Percentiles rank a stretch among this genome's conserved stretches.
phyloP scores from a whole-genome alignment of 371 early-diverging fungal genomes.

The Rhizopus sp. region DNA sequence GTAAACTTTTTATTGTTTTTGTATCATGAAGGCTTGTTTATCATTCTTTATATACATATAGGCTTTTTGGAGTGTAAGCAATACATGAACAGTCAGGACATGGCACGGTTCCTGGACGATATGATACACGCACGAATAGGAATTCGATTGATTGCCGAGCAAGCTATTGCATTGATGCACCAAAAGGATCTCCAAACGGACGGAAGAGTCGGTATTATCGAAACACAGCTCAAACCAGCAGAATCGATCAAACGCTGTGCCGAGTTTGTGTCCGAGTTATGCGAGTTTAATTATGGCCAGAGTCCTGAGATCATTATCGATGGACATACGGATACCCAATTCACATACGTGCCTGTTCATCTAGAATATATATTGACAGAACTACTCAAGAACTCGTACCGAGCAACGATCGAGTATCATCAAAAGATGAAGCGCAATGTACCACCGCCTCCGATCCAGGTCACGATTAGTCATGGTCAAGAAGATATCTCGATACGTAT shows the following conservation, averaged over 20 bases:
- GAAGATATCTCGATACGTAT: constrained; percentile 87
- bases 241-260: constrained; percentile 67
- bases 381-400: constrained; percentile 87
- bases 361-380: constrained; percentile 95
- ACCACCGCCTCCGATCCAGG: constrained; percentile 72
- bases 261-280: constrained; percentile 81
- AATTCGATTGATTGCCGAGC: constrained; percentile 93
- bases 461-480: constrained; percentile 79
- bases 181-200: constrained; percentile 37
- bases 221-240: constrained; percentile 75
- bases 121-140: constrained; percentile 95
- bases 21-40: not conserved
- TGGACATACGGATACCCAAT: constrained; percentile 77
- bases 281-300: constrained; percentile 90
- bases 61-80: constrained; percentile 78
- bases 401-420: constrained; percentile 88
- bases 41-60: constrained; percentile 16
- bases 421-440: constrained; percentile 43
- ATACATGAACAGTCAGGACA: constrained; percentile 80
- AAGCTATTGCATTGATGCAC: constrained; percentile 83
- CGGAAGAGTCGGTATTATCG: constrained; percentile 84
- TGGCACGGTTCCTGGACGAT: constrained; percentile 80
- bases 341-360: constrained; percentile 93
- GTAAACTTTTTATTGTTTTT: constrained; percentile 30
- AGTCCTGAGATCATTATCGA: constrained; percentile 76